Base-by-base conservation (phyloP, 768 basidiomycete species). In the Infundibulicybe gibba region DNA sequence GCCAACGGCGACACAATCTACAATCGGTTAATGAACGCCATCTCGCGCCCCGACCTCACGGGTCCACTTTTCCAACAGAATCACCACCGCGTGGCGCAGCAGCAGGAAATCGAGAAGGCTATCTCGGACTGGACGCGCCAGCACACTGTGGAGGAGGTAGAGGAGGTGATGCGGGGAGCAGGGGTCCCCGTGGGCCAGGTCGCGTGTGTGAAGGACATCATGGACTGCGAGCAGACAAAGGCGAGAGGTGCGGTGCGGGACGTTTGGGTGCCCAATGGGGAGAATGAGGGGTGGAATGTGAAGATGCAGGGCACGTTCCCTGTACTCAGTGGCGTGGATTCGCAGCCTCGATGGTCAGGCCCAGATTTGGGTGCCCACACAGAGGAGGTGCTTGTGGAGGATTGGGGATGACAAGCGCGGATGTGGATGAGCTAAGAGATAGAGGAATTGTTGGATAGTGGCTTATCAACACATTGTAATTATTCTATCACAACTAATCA, bases 1-100 rank as follows among this genome's bases (percentile, higher is more conserved):
- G 84, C 81, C 20, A 87, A 87, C 53, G 82, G 81, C 0, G 85
- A 87, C 60, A 73, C 79, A 2, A 75, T 87, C 58, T 87, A 87
- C 68, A 74, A 66, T 48, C 78, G 81, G 3, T 68, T 86, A 49
- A 88, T 87, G 85, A 60, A 61, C 32, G 70, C 71, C 41, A 78
- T 87, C 51, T 72, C 66, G 11, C 79, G 84, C 2, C 53, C 71
- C 1, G 85, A 86, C 62, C 76, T 87, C 49, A 71, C 69, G 3
- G 81, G 82, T 1, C 70, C 81, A 5, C 51, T 58, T 9, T 83
- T 77, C 52, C 67, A 72, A 40, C 68, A 73, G 37, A 90, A 84
- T 61, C 73, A 71, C 17, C 76, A 84, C 34, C 81, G 87, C 32
- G 76, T 88, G 37, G 72, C 75, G 11, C 64, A 72, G 13, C 88